Base-by-base conservation (phyloP, 768 basidiomycete genomes). In the Mycena albidolilacea region DNA sequence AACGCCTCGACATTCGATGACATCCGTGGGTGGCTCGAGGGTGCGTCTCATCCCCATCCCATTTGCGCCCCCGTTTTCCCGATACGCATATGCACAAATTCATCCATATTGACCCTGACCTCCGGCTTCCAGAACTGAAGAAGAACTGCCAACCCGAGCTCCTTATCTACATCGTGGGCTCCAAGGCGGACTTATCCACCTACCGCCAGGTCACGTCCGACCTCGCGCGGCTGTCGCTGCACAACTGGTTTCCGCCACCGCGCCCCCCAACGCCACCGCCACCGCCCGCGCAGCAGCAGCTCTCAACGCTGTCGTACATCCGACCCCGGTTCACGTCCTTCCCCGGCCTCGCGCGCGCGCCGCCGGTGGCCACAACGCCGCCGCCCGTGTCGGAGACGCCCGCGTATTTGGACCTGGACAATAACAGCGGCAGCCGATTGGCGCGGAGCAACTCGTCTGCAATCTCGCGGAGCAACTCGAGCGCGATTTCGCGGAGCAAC, bases 111-210 rank as follows among this genome's bases (percentile, higher is more conserved):
- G 9, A 12, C 44, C 17, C 46, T 50, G 11, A 35, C 15, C 44
- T 19, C 30, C 64, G 30, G 30, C 77, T 75, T 77, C 52, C 83
- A 96, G 95, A 96, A 84, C 87, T 95, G 75, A 95, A 93, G 90
- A 95, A 93, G 88, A 95, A 96, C 80, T 95, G 94, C 78, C 87
- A 93, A 54, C 89, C 93, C 61, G 95, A 97, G 79, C 88, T 97
- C 70, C 92, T 97, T 81, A 96, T 98, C 78, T 96, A 97, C 82
- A 95, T 98, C 78, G 96, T 98, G 77, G 97, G 97, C 69, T 91
- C 97, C 74, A 98, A 98, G 82, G 93, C 94, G 77, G 94, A 96
- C 85, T 88, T 96, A 71, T 82, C 88, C 71, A 84, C 86, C 50
- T 87, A 91, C 73, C 90, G 94, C 59, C 91, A 94, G 78, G 93